Conservation (phyloP, 2,329 filamentous ascomycete genomes). For the Colletotrichum incanum region DNA sequence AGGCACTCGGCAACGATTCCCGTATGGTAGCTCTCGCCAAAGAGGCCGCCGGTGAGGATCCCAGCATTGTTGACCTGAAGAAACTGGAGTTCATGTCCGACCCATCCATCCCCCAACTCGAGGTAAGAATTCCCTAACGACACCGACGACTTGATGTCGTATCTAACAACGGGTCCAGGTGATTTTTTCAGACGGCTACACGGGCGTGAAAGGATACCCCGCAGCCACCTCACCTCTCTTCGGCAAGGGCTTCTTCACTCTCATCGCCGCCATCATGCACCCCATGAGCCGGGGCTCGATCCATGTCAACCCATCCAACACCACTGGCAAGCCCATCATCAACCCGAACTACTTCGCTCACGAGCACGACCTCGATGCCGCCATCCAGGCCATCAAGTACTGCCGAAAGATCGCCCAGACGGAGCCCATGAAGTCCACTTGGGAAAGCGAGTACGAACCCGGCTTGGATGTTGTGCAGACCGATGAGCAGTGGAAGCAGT, state of each 20-base stretch:
- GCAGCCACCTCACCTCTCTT: slow-evolving; percentile 47
- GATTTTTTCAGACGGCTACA: slow-evolving; percentile 63
- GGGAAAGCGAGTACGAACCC: slow-evolving; percentile 54
- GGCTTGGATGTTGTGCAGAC: slow-evolving; percentile 45
- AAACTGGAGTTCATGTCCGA: slow-evolving; percentile 59
- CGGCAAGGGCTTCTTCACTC: slow-evolving; percentile 50
- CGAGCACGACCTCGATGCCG: slow-evolving; percentile 48
- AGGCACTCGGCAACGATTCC: slow-evolving; percentile 52
- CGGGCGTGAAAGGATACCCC: slow-evolving; percentile 56
- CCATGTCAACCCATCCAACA: slow-evolving; percentile 54
- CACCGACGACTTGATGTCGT: too few species aligned
- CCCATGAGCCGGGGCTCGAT: slow-evolving; percentile 52
- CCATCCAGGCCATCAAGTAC: slow-evolving; percentile 52
- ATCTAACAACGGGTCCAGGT: background rate
- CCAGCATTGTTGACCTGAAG: slow-evolving; percentile 53
- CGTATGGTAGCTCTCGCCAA: slow-evolving; percentile 53
- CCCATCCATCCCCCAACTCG: slow-evolving; percentile 56
- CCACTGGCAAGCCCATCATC: slow-evolving; percentile 51
- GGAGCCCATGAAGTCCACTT: slow-evolving; percentile 51
- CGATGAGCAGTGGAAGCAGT: slow-evolving; percentile 45
- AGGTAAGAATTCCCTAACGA: slow-evolving; percentile 46
- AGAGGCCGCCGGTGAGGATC: slow-evolving; percentile 48
- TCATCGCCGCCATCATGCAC: slow-evolving; percentile 51
- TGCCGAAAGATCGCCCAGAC: slow-evolving; percentile 51
- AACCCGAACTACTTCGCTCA: slow-evolving; percentile 51